These are phyloP conservation scores for Podospora australis DNA, from an alignment of 495 filamentous ascomycete genomes.

Conservation along the genomic window DNA sequence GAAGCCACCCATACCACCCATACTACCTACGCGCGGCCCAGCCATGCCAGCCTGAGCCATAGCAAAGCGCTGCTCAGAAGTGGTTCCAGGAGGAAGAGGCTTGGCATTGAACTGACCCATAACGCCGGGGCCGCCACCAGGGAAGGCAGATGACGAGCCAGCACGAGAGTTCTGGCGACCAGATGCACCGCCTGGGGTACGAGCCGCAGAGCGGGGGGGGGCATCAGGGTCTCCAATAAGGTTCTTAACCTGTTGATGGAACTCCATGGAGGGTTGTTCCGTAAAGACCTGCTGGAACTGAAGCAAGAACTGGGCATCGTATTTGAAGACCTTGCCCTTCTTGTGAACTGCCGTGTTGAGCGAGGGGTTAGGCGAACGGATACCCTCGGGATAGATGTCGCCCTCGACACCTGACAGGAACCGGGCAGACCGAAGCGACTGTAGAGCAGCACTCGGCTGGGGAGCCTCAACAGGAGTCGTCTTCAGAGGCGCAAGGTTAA, in stretches of 20 bases:
- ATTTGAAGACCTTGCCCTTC: constrained; percentile 78
- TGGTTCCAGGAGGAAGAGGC: constrained; percentile 61
- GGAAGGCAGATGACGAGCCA: constrained; percentile 38
- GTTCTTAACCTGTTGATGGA: constrained; percentile 78
- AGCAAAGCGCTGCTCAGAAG: constrained; percentile 58
- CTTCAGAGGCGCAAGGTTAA: constrained; percentile 72
- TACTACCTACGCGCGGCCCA: constrained; percentile 35
- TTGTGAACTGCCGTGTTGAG: constrained; percentile 68
- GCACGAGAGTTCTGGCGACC: constrained; percentile 42
- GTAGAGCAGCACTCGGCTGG: constrained; percentile 86
- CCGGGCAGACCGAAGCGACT: constrained; percentile 80
- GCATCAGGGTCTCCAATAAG: constrained; percentile 67
- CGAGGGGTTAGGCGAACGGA: constrained; percentile 83
- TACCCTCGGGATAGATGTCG: constrained; percentile 73
- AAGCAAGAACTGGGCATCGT: constrained; percentile 91
- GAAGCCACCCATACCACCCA: constrained; percentile 54
- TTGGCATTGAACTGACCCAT: constrained; percentile 67
- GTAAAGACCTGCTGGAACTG: constrained; percentile 93
- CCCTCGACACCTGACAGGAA: constrained; percentile 54
- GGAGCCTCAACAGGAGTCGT: constrained; percentile 76
- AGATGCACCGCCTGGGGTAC: constrained; percentile 54
- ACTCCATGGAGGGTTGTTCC: constrained; percentile 89
- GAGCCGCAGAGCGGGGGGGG: constrained; percentile 58
- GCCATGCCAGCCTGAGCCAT: constrained; percentile 27
- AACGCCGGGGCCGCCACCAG: constrained; percentile 33